These are phyloP conservation scores for Spongispora temasekensis DNA, from an alignment of 1,284 basidiomycete genomes.

Conservation along the genomic window DNA sequence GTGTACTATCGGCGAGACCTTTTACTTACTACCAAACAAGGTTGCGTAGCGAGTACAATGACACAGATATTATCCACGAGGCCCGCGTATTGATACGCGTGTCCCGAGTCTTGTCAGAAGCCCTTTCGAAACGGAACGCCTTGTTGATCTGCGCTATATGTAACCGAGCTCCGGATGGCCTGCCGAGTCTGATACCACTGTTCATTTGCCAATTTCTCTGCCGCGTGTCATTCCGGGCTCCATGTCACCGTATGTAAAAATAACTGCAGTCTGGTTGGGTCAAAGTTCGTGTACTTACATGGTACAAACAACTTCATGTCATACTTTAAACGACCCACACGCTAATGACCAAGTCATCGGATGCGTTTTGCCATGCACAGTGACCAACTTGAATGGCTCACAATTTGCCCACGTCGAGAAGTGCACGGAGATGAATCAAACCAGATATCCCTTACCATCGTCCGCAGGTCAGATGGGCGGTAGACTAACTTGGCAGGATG, in stretches of 20 bases:
- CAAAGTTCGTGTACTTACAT: no score
- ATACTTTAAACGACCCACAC: no score
- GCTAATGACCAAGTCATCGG: no score
- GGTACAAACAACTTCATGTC: no score
- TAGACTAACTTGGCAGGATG: not conserved
- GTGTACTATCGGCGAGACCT: not conserved
- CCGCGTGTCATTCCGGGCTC: no score
- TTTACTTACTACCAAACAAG: conserved; percentile 20
- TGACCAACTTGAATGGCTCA: no score
- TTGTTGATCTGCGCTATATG: conserved; percentile 20
- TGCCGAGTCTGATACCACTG: not conserved
- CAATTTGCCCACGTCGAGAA: no score
- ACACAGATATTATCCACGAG: conserved; percentile 21
- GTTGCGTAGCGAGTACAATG: conserved; percentile 23
- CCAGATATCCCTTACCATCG: no score
- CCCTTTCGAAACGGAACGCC: conserved; percentile 17
- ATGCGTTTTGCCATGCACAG: no score
- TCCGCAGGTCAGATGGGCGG: conserved; percentile 7
- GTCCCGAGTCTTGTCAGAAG: conserved; percentile 29
- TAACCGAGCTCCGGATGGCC: conserved; percentile 13
- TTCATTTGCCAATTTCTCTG: conserved; percentile 6
- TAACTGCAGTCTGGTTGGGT: no score
- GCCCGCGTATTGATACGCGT: conserved; percentile 24
- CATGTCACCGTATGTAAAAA: no score
- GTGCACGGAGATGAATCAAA: no score